Conservation (phyloP, 1,284 basidiomycete genomes). For the Cronartium quercuum region DNA sequence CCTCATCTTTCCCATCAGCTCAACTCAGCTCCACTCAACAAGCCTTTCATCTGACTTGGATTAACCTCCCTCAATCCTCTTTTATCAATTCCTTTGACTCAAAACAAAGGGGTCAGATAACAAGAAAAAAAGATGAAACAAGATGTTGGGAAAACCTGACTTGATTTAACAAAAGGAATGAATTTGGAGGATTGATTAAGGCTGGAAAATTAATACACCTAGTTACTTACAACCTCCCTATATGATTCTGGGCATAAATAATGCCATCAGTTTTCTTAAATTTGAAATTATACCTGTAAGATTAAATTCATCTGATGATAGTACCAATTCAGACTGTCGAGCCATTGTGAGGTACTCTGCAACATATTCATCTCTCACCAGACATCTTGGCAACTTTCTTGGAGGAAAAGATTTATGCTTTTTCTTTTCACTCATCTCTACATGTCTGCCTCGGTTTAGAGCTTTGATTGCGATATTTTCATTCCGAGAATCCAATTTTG, state of each 20-base stretch:
- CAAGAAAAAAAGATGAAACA: background rate
- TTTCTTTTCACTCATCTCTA: background rate
- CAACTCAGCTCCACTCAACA: background rate
- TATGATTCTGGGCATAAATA: background rate
- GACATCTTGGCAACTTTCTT: background rate
- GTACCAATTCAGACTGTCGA: background rate
- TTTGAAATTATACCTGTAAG: background rate
- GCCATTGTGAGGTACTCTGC: background rate
- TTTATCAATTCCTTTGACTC: background rate
- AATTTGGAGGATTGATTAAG: background rate
- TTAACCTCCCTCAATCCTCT: background rate
- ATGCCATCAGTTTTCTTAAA: background rate
- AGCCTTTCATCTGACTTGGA: background rate
- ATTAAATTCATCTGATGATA: background rate
- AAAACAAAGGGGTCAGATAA: background rate
- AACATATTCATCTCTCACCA: background rate
- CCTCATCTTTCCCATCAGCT: background rate
- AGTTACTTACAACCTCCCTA: background rate
- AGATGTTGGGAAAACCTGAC: background rate
- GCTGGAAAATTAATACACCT: background rate
- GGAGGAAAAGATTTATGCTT: background rate
- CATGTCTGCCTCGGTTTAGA: background rate
- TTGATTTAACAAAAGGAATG: background rate
- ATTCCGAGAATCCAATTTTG: background rate
- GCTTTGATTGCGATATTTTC: background rate